phyloP scores from a whole-genome alignment of 768 basidiomycete genomes.

The Termitomyces sp. region DNA sequence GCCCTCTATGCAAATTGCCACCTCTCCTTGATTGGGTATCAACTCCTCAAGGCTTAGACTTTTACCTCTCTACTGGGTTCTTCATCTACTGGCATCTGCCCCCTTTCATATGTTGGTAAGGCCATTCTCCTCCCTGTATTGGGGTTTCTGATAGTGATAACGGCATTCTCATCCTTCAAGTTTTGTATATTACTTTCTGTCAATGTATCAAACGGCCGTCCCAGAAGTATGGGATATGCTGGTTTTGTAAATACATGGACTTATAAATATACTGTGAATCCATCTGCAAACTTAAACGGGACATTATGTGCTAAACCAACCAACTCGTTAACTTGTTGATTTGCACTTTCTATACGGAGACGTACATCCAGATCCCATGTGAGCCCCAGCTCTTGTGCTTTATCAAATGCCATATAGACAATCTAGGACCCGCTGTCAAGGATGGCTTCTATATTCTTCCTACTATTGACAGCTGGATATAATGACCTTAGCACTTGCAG shows the following conservation, averaged over 20 bases:
- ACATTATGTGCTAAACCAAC: not conserved
- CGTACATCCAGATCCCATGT: too few relatives aligned
- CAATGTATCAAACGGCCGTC: conserved; percentile 2
- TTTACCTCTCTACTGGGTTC: not conserved
- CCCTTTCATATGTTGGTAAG: not conserved
- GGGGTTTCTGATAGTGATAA: conserved; percentile 20
- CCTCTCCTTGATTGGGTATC: not conserved
- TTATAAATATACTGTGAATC: conserved; percentile 3
- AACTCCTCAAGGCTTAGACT: not conserved
- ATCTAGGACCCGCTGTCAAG: too few relatives aligned
- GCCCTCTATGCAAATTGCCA: not conserved
- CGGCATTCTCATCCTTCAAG: conserved; percentile 3
- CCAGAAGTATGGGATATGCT: not conserved
- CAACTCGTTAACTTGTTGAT: too few relatives aligned
- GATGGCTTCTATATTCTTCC: too few relatives aligned
- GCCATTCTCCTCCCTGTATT: not conserved
- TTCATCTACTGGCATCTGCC: not conserved
- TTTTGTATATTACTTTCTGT: conserved; percentile 2
- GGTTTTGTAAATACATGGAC: not conserved
- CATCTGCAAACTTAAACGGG: not conserved
- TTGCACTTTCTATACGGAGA: too few relatives aligned
- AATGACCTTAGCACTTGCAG: too few relatives aligned
- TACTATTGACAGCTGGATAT: too few relatives aligned
- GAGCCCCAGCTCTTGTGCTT: too few relatives aligned
- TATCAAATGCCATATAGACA: too few relatives aligned